A percentile compares a stretch with the other conserved stretches of the same genome.
Conservation (phyloP, 2,329 filamentous ascomycete species). For the Penicillium capsulatum region DNA sequence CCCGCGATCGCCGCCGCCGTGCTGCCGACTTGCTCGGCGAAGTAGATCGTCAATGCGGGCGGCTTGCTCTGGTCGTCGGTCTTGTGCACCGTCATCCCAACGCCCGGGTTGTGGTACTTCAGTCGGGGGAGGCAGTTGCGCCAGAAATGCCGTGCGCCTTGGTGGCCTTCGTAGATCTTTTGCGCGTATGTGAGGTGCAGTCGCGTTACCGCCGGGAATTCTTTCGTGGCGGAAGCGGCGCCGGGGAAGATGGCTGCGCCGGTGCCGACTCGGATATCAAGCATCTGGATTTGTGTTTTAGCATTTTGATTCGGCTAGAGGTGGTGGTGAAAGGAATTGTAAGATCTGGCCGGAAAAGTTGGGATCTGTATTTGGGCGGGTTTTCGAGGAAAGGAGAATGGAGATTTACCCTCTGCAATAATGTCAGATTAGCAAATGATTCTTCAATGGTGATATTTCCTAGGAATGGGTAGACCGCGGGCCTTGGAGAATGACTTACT, state of each 20-base stretch:
- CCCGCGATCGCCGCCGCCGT: slow-evolving; percentile 24
- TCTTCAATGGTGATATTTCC: background rate
- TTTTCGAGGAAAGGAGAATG: slow-evolving; percentile 2
- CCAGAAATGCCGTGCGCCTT: slow-evolving; percentile 76
- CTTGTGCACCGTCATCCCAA: slow-evolving; percentile 78
- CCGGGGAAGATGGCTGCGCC: slow-evolving; percentile 74
- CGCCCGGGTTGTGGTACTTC: slow-evolving; percentile 87
- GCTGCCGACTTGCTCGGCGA: slow-evolving; percentile 32
- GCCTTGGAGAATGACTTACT: slow-evolving; percentile 49
- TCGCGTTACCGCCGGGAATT: slow-evolving; percentile 39
- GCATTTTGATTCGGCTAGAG: slow-evolving; percentile 1
- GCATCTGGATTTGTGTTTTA: slow-evolving; percentile 51
- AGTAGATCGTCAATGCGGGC: slow-evolving; percentile 42
- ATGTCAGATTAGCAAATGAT: slow-evolving; percentile 15
- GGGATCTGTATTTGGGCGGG: slow-evolving; percentile 4
- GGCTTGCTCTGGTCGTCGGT: slow-evolving; percentile 50
- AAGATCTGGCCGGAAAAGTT: background rate
- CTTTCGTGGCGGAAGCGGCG: slow-evolving; percentile 26
- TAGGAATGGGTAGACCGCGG: background rate
- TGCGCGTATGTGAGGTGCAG: slow-evolving; percentile 44
- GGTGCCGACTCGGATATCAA: slow-evolving; percentile 71
- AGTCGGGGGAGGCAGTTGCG: slow-evolving; percentile 73
- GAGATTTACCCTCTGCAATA: slow-evolving; percentile 27
- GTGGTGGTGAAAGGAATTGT: background rate
- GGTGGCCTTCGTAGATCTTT: slow-evolving; percentile 40